These are phyloP conservation scores for Akanthomyces uredinophilus DNA, from an alignment of 2,329 filamentous ascomycete species.

Conservation along the genomic window DNA sequence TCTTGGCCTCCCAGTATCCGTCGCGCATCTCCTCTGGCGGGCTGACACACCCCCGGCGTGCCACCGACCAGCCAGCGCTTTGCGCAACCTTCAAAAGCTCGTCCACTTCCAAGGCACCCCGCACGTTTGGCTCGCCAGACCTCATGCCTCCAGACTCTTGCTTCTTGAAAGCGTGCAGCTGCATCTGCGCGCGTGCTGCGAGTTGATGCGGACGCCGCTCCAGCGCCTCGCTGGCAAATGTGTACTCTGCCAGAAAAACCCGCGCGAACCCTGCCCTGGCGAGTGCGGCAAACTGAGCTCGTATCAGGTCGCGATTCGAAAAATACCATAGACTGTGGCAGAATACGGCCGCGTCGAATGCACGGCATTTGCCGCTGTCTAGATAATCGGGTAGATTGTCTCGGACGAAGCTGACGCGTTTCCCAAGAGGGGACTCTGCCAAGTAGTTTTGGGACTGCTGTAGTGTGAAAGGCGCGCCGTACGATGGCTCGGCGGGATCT, in stretches of 20 bases:
- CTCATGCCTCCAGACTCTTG: not conserved
- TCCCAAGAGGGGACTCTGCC: not conserved
- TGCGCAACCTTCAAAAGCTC: not conserved
- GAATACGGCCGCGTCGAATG: not conserved
- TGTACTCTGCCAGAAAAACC: not conserved
- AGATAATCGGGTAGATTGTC: not conserved
- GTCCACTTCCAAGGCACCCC: not conserved
- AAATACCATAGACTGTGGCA: not conserved
- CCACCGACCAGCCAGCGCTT: not conserved
- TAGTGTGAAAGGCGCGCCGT: not conserved
- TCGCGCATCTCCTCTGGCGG: not conserved
- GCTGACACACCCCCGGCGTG: not conserved
- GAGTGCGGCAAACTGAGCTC: not conserved
- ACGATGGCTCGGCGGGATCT: not conserved
- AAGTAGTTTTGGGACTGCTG: not conserved
- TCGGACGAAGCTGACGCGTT: not conserved
- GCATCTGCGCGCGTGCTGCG: not conserved
- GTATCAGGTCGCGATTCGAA: not conserved
- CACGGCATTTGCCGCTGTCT: not conserved
- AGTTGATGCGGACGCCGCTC: not conserved
- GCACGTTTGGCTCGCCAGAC: not conserved
- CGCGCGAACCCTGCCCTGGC: not conserved
- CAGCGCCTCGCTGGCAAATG: not conserved
- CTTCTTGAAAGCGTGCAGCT: not conserved
- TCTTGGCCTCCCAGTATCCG: not conserved